Base-by-base conservation (phyloP, 129 eudicot genomes). In the Pulicaria dysenterica region DNA sequence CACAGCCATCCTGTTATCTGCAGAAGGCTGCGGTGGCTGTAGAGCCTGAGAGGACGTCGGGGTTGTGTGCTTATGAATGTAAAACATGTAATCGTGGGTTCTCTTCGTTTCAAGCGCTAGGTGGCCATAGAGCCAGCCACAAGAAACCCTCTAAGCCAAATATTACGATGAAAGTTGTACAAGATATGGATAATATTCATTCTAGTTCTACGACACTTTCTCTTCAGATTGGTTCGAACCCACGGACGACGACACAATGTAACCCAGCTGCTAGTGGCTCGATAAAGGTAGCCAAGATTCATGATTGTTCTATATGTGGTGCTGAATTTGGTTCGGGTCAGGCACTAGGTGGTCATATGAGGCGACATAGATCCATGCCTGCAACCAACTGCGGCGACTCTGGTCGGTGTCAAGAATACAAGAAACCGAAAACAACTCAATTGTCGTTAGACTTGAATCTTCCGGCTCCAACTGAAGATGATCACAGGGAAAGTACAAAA, bases 61-160 rank as follows among this genome's bases (percentile, higher is more conserved):
- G 62, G 46, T 31, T 56, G 46, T 73, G 75, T 41, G 68, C 47
- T 12, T 92, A 92, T 37, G 84, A 89, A 71, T 92, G 98, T 84
- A 92, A 92, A 58, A 92, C 96, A 11, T 92, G 98, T 66, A 71
- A 78, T 67, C 77, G 86, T 3, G 66, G 84, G 70, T 92, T 92
- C 75, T 74, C 86, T 24, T 92, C 98, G 1, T 92, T 92, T 64
- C 98, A 92, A 80, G 98, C 98, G 0, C 88, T 92, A 6, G 98
- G 98, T 5, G 98, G 98, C 37, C 98, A 92, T 74, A 67, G 98
- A 63, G 98, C 98, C 0, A 89, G 98, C 69, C 98, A 92, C 70
- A 92, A 85, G 84, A 89, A 84, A 65, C 95, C 91, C 8, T 87
- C 89, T 3, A 88, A 85, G 57, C 31, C 73, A 24, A 78, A 64